Conservation (phyloP, 768 basidiomycete species). For the Phylloporus sp. region DNA sequence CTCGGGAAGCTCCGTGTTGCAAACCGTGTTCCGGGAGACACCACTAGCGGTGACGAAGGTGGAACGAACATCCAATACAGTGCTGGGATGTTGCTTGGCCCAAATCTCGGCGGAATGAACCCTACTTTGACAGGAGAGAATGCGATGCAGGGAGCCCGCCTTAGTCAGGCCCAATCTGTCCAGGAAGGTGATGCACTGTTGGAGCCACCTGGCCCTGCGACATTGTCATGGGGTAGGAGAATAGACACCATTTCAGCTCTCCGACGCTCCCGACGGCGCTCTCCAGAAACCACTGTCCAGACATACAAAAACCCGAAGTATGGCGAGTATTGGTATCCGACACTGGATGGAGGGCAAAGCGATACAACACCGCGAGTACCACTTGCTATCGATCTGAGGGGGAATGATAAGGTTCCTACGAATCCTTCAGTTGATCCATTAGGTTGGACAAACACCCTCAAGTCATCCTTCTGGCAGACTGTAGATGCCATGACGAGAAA, state of each 20-base stretch:
- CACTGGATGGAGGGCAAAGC: background rate
- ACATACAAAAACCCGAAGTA: conserved; percentile 12
- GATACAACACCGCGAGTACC: background rate
- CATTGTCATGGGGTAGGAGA: conserved; percentile 29
- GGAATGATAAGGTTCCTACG: background rate
- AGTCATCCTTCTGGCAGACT: conserved; percentile 43
- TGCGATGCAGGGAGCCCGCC: background rate
- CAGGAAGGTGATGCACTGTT: conserved; percentile 5
- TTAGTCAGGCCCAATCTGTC: background rate
- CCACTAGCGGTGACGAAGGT: conserved; percentile 34
- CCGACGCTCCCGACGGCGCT: conserved; percentile 9
- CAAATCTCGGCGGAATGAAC: conserved; percentile 1
- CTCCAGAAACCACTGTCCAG: conserved; percentile 2
- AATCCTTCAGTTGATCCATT: conserved; percentile 13
- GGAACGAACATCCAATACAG: conserved; percentile 9
- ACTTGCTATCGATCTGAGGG: background rate
- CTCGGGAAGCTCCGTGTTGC: conserved; percentile 47
- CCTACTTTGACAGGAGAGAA: background rate
- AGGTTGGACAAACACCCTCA: conserved; percentile 42
- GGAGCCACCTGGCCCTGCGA: conserved; percentile 21
- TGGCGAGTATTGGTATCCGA: conserved; percentile 11
- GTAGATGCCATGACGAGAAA: conserved; percentile 49
- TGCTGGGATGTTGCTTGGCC: background rate
- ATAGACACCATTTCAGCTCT: conserved; percentile 23
- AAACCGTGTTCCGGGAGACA: conserved; percentile 47